These are phyloP conservation scores for Dionaea muscipula DNA, from an alignment of 179 eudicot species.

Conservation along the genomic window DNA sequence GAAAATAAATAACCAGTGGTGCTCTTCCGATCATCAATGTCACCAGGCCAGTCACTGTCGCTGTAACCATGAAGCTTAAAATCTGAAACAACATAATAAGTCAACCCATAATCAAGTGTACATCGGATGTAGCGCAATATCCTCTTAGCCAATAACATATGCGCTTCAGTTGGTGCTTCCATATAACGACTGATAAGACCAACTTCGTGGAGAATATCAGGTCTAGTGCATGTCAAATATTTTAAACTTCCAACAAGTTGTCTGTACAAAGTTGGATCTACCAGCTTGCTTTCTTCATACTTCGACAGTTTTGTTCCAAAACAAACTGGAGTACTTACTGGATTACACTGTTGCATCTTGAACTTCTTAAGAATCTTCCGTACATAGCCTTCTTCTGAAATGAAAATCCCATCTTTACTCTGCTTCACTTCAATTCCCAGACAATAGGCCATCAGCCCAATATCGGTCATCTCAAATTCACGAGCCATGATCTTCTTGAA, in stretches of 20 bases:
- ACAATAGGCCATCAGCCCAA: neutral
- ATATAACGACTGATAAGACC: neutral
- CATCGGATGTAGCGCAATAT: neutral
- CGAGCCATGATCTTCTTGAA: slow-evolving; percentile 2
- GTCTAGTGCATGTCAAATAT: neutral
- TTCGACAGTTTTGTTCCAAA: neutral
- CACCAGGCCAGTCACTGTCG: slow-evolving; percentile 8
- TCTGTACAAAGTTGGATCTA: neutral
- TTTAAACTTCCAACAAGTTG: slow-evolving; percentile 1
- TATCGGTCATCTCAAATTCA: slow-evolving; percentile 1
- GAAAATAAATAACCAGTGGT: neutral
- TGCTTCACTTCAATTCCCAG: neutral
- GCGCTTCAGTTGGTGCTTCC: neutral
- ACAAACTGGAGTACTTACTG: neutral
- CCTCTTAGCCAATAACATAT: neutral
- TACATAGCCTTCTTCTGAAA: neutral
- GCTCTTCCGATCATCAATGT: slow-evolving; percentile 9
- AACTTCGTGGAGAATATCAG: neutral
- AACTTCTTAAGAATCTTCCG: slow-evolving; percentile 2
- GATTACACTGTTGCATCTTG: neutral
- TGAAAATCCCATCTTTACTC: neutral
- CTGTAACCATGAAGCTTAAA: slow-evolving; percentile 2
- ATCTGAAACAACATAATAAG: neutral
- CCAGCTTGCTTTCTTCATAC: neutral
- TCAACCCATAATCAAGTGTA: neutral